A percentile compares a stretch with the other conserved stretches of the same genome.
phyloP scores from a whole-genome alignment of 768 basidiomycete species.

The Russula lepida region DNA sequence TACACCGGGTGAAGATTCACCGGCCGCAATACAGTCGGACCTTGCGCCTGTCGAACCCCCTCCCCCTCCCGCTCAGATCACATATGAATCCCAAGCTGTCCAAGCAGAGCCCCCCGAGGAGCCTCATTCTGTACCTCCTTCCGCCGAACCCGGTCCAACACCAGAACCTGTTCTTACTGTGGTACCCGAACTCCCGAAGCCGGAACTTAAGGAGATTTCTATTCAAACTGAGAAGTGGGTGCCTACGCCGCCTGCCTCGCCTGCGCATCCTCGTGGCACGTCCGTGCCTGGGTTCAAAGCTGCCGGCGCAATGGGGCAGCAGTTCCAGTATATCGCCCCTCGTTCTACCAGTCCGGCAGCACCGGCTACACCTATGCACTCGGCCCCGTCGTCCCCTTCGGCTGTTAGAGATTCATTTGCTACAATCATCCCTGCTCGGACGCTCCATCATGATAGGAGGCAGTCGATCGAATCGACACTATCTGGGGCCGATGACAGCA shows the following conservation, averaged over 20 bases:
- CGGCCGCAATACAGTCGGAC: slow-evolving; percentile 8
- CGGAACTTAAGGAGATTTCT: slow-evolving; percentile 63
- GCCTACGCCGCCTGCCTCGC: slow-evolving; percentile 32
- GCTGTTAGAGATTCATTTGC: slow-evolving; percentile 45
- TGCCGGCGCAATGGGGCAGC: slow-evolving; percentile 52
- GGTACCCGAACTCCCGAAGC: slow-evolving; percentile 37
- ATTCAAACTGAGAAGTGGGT: slow-evolving; percentile 75
- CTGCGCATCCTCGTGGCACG: slow-evolving; percentile 26
- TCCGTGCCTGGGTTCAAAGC: slow-evolving; percentile 39
- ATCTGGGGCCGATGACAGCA: slow-evolving; percentile 43
- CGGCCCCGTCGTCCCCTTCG: slow-evolving; percentile 33
- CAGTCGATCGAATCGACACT: slow-evolving; percentile 66
- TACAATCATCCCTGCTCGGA: slow-evolving; percentile 42
- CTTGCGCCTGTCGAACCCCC: slow-evolving; percentile 19
- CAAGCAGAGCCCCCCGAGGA: slow-evolving; percentile 27
- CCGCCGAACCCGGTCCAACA: not conserved
- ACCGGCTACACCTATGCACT: slow-evolving; percentile 29
- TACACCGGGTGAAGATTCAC: slow-evolving; percentile 4
- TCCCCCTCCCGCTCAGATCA: slow-evolving; percentile 27
- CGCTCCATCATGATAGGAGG: slow-evolving; percentile 50
- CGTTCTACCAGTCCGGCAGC: slow-evolving; percentile 33
- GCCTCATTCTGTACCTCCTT: not conserved
- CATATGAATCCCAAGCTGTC: slow-evolving; percentile 46
- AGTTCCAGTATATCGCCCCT: slow-evolving; percentile 56
- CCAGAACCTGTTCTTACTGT: slow-evolving; percentile 23